phyloP scores from a whole-genome alignment of 805 yeast genomes.

The Hemisphaericaspora nanyangensis region DNA sequence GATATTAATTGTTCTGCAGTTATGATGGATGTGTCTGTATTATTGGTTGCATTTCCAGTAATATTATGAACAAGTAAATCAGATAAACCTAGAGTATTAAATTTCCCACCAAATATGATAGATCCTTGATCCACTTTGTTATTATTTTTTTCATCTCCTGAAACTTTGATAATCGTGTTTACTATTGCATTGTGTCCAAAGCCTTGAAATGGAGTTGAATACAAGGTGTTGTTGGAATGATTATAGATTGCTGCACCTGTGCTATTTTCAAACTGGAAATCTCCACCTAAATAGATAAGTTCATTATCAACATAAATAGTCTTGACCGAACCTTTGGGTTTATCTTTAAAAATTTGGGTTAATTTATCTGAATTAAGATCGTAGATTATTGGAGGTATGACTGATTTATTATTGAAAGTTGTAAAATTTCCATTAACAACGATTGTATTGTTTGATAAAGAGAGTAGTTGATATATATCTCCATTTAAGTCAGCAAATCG shows the following conservation, averaged over 20 bases:
- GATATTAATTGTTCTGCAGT: conserved; percentile 63
- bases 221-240: conserved; percentile 34
- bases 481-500: conserved; percentile 32
- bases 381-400: conserved; percentile 32
- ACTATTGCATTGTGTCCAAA: conserved; percentile 59
- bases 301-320: conserved; percentile 39
- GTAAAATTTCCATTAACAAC: conserved; percentile 36
- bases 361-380: conserved; percentile 24
- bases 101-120: conserved; percentile 77
- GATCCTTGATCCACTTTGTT: conserved; percentile 38
- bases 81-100: conserved; percentile 56
- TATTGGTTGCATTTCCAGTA: conserved; percentile 22
- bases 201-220: conserved; percentile 67
- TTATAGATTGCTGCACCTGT: conserved; percentile 67
- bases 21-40: conserved; percentile 33
- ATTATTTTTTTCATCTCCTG: conserved; percentile 20
- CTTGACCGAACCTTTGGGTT: conserved; percentile 25
- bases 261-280: conserved; percentile 50
- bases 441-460: conserved; percentile 23
- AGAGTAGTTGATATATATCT: conserved; percentile 21
- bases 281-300: conserved; percentile 77
- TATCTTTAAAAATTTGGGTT: conserved; percentile 18
- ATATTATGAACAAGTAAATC: conserved; percentile 37
- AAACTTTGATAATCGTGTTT: conserved; percentile 54
- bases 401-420: conserved; percentile 21